Evolutionary conservation across 352 stramenopile species (phyloP).

Genomic region (Globisporangium lucens): DNA sequence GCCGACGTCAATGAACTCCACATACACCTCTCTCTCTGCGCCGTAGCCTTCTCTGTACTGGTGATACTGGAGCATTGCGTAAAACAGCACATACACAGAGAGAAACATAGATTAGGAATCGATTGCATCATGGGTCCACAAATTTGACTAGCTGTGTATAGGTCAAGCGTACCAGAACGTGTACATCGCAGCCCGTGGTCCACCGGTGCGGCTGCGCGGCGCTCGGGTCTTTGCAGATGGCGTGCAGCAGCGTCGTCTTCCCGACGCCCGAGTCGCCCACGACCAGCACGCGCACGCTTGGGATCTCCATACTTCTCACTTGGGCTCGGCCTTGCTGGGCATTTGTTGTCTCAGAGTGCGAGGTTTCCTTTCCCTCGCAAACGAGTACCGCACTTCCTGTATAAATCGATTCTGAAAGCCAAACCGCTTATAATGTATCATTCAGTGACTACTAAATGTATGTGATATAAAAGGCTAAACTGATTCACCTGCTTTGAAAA

Average conservation of each 20-base stretch:
- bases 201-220: constrained; percentile 37
- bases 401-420: not conserved
- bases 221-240: constrained; percentile 39
- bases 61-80: constrained; percentile 21
- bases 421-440: not conserved
- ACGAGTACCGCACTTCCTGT: not conserved
- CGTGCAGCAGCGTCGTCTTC: constrained; percentile 75
- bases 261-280: constrained; percentile 85
- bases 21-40: constrained; percentile 47
- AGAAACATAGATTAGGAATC: not conserved
- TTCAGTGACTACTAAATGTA: not conserved
- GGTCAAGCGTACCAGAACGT: constrained; percentile 51
- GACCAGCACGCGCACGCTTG: constrained; percentile 72
- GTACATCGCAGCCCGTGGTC: constrained; percentile 81
- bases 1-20: constrained; percentile 85
- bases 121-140: not conserved
- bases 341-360: not conserved
- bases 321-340: not conserved
- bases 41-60: constrained; percentile 33
- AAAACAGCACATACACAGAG: not conserved
- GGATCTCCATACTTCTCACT: constrained; percentile 54
- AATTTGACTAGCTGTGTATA: not conserved
- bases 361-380: not conserved
- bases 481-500: not conserved
- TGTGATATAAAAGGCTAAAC: not conserved